These are phyloP conservation scores for Psilocybe mexicana DNA, from an alignment of 1,284 basidiomycete species.

Conservation along the genomic window DNA sequence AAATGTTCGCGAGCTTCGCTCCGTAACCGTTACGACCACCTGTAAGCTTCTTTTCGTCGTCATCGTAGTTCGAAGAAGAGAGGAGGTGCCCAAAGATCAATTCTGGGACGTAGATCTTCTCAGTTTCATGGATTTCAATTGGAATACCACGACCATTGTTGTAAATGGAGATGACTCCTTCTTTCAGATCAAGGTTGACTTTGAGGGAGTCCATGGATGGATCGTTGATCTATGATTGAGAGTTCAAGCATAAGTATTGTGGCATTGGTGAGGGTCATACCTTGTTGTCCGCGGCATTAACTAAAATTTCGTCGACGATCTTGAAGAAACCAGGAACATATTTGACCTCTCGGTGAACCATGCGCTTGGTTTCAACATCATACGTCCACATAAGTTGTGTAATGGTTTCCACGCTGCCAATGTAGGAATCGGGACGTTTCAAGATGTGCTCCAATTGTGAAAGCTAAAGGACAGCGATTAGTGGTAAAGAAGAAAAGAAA, in stretches of 20 bases:
- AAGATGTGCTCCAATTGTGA: constrained; percentile 97
- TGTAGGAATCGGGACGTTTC: constrained; percentile 97
- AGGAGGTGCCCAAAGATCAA: constrained; percentile 97
- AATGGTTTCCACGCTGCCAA: constrained; percentile 89
- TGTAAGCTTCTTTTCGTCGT: constrained; percentile 98
- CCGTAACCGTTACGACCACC: constrained; percentile 99
- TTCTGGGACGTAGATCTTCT: constrained; percentile 96
- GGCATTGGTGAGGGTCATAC: constrained; percentile 39
- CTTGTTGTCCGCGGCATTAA: constrained; percentile 99
- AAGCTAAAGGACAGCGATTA: constrained; percentile 54
- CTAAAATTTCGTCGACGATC: constrained; percentile 98
- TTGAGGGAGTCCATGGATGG: constrained; percentile 87
- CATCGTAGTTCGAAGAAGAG: constrained; percentile 97
- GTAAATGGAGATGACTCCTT: constrained; percentile 87
- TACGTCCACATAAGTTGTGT: constrained; percentile 91
- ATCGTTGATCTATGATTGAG: constrained; percentile 78
- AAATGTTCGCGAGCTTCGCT: constrained; percentile 98
- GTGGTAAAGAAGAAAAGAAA: neutral
- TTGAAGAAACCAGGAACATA: constrained; percentile 99
- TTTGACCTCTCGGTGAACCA: constrained; percentile 81
- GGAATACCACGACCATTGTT: constrained; percentile 98
- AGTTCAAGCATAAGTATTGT: neutral
- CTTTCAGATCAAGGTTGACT: constrained; percentile 84
- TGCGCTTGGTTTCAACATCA: constrained; percentile 77
- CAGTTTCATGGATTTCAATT: constrained; percentile 92